These are phyloP conservation scores for Arthrocladium fulminans DNA, from an alignment of 2,329 filamentous ascomycete species.

Conservation along the genomic window DNA sequence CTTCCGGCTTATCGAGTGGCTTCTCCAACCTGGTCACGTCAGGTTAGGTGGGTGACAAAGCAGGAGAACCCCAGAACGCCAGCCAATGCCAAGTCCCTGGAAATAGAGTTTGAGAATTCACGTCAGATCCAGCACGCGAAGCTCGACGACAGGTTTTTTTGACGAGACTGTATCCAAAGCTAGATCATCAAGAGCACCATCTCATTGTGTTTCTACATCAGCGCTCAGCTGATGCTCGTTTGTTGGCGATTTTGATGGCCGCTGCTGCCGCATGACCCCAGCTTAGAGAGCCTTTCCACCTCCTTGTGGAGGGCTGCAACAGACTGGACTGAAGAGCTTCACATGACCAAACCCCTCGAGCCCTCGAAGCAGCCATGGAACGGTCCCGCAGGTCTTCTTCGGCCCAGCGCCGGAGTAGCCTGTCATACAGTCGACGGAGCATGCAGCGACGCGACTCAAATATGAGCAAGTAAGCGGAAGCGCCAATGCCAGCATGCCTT, in stretches of 20 bases:
- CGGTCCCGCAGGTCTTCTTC: slow-evolving; percentile 23
- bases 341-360: not conserved
- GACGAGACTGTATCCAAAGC: not conserved
- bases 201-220: not conserved
- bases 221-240: no score
- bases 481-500: slow-evolving; percentile 20
- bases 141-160: not conserved
- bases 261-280: slow-evolving; percentile 2
- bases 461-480: slow-evolving; percentile 48
- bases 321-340: not conserved
- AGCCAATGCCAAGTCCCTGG: not conserved
- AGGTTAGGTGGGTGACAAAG: no score
- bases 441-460: slow-evolving; percentile 62
- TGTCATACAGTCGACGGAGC: slow-evolving; percentile 7
- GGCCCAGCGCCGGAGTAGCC: slow-evolving; percentile 19
- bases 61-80: not conserved
- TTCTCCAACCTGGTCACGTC: slow-evolving; percentile 4
- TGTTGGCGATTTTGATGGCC: not conserved
- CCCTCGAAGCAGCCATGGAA: slow-evolving; percentile 23
- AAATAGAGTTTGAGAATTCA: not conserved
- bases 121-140: not conserved
- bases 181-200: not conserved
- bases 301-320: not conserved
- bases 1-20: slow-evolving; percentile 5
- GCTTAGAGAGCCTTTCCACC: not conserved